Percentiles rank a stretch among this genome's conserved stretches.
Evolutionary conservation across 2,329 filamentous ascomycete genomes (phyloP).

Genomic region (Beauveria sp.): DNA sequence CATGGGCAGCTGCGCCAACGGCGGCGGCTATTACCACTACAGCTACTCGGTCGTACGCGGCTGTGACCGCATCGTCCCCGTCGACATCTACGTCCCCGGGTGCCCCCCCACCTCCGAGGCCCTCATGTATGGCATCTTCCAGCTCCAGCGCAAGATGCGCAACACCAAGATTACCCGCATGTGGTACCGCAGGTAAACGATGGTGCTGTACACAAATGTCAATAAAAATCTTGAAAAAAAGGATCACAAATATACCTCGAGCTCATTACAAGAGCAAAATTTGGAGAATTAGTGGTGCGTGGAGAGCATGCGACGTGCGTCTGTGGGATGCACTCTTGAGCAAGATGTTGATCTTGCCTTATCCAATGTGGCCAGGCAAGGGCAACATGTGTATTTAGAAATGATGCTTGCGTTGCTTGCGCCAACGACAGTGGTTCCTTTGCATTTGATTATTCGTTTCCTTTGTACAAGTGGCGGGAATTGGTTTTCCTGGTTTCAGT

Average conservation of each 20-base stretch:
- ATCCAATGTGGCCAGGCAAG: background rate
- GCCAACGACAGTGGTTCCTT: background rate
- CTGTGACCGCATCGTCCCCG: conserved; percentile 69
- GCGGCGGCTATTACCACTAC: conserved; percentile 82
- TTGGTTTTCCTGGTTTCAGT: background rate
- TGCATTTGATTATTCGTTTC: background rate
- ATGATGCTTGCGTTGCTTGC: background rate
- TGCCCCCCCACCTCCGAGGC: conserved; percentile 60
- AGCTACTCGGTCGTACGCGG: conserved; percentile 71
- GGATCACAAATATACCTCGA: background rate
- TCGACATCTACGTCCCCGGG: conserved; percentile 73
- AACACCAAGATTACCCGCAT: conserved; percentile 47
- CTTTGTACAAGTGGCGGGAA: conserved; percentile 4
- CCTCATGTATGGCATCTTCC: conserved; percentile 65
- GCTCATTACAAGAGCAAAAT: background rate
- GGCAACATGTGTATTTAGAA: conserved; percentile 6
- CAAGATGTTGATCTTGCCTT: background rate
- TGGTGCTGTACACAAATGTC: background rate
- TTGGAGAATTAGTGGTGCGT: background rate
- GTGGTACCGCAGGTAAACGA: conserved; percentile 49
- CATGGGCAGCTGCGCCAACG: conserved; percentile 81
- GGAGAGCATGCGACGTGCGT: background rate
- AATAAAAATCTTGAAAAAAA: background rate
- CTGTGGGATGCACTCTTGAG: background rate
- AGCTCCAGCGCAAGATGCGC: conserved; percentile 70